A percentile compares a stretch with the other conserved stretches of the same genome.
Evolutionary conservation across 2,329 filamentous ascomycete species (phyloP).

Genomic region (Fusarium kyushuense): DNA sequence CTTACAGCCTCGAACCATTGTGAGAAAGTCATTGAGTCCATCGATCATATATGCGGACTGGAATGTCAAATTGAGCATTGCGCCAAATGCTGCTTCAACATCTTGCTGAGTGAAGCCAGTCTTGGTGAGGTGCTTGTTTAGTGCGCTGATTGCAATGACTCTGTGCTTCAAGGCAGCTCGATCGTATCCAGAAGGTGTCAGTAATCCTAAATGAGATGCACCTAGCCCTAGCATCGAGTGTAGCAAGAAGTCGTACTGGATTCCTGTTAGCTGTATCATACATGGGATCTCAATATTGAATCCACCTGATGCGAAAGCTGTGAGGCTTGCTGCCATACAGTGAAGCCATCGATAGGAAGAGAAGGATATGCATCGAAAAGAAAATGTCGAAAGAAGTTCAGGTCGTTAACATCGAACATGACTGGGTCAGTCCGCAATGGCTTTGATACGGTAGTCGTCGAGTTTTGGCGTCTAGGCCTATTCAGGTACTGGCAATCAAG

Average conservation of each 20-base stretch:
- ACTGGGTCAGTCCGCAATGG: constrained; percentile 38
- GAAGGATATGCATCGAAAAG: constrained; percentile 59
- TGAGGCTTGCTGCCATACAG: constrained; percentile 54
- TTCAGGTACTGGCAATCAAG: constrained; percentile 53
- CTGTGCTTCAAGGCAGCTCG: constrained; percentile 53
- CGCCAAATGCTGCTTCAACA: constrained; percentile 54
- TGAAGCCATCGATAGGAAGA: constrained; percentile 53
- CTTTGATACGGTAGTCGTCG: constrained; percentile 16
- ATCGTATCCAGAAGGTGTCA: constrained; percentile 41
- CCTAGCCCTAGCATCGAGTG: constrained; percentile 58
- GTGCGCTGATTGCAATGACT: constrained; percentile 52
- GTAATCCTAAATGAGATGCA: constrained; percentile 54
- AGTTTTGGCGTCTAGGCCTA: neutral
- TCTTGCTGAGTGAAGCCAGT: constrained; percentile 48
- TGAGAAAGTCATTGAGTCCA: constrained; percentile 55
- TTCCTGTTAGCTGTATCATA: neutral
- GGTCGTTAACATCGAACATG: constrained; percentile 58
- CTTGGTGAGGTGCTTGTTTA: constrained; percentile 53
- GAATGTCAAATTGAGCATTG: constrained; percentile 54
- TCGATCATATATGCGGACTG: constrained; percentile 56
- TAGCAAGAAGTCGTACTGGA: constrained; percentile 56
- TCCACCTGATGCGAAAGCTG: constrained; percentile 54
- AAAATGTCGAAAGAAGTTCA: constrained; percentile 67
- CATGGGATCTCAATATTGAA: neutral
- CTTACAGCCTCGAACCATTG: constrained; percentile 55